These are phyloP conservation scores for Bipolaris victoriae DNA, from an alignment of 2,329 filamentous ascomycete genomes.

Conservation along the genomic window DNA sequence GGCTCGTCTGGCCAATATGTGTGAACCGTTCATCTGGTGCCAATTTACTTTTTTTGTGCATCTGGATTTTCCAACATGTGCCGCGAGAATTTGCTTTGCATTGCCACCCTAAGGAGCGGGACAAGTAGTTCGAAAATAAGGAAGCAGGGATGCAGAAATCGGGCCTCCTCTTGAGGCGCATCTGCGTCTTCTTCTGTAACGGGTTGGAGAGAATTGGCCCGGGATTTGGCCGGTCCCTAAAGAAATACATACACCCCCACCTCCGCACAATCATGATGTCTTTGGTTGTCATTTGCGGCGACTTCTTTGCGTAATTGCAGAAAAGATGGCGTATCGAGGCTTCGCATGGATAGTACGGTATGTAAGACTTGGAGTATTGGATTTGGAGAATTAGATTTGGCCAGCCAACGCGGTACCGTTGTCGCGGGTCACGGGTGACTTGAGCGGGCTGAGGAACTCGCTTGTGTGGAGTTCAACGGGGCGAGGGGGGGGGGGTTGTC, in stretches of 20 bases:
- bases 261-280: background rate
- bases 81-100: background rate
- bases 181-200: slow-evolving; percentile 7
- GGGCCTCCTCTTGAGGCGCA: background rate
- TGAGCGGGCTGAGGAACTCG: background rate
- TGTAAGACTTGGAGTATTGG: slow-evolving; percentile 4
- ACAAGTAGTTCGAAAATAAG: background rate
- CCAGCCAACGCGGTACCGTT: background rate
- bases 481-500: background rate
- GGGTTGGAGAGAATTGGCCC: slow-evolving; percentile 4
- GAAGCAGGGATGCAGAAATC: background rate
- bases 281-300: background rate
- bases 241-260: background rate
- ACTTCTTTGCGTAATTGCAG: background rate
- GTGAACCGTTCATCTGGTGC: slow-evolving; percentile 7
- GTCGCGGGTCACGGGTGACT: background rate
- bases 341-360: background rate
- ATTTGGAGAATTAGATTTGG: background rate
- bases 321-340: background rate
- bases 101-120: background rate
- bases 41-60: slow-evolving; percentile 10
- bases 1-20: slow-evolving; percentile 4
- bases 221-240: slow-evolving; percentile 2
- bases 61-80: background rate
- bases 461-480: slow-evolving; percentile 3